These are phyloP conservation scores for Deuterostichococcus epilithicus DNA, from an alignment of 139 green algal species.

Conservation along the genomic window DNA sequence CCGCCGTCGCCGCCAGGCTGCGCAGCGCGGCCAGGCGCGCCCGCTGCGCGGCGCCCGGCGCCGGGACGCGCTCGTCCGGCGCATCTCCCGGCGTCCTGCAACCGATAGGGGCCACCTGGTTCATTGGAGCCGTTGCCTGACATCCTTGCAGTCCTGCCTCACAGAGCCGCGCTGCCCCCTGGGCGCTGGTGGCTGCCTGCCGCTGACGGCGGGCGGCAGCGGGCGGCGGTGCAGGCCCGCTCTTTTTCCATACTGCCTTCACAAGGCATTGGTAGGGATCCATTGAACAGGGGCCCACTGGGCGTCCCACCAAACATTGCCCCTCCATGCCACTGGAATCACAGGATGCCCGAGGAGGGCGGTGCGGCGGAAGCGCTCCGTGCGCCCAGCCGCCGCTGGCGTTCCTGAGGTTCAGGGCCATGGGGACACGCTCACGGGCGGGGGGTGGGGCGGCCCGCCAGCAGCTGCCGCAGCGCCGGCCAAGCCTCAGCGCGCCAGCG, in stretches of 20 bases:
- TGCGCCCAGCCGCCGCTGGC: neutral
- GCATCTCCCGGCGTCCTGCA: slow-evolving; percentile 1
- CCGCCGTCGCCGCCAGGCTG: slow-evolving; percentile 34
- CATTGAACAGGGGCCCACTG: neutral
- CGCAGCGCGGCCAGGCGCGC: slow-evolving; percentile 37
- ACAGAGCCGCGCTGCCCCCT: neutral
- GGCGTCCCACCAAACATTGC: neutral
- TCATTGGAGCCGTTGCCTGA: neutral
- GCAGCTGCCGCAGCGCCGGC: slow-evolving; percentile 51
- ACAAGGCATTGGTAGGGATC: no score
- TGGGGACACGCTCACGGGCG: slow-evolving; percentile 14
- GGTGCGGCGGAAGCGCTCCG: no score
- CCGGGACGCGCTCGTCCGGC: slow-evolving; percentile 7
- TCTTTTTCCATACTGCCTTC: no score
- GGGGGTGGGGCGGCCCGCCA: slow-evolving; percentile 31
- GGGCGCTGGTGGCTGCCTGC: neutral
- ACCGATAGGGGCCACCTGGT: neutral
- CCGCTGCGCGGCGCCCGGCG: slow-evolving; percentile 40
- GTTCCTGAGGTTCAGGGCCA: no score
- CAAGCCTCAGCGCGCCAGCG: slow-evolving; percentile 55
- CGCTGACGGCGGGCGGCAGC: no score
- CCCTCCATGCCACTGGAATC: neutral
- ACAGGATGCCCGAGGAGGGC: neutral
- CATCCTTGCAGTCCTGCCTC: neutral
- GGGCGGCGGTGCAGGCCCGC: no score